Evolutionary conservation across 1,139 yeast genomes (phyloP).

Genomic region (Yamadazyma conglobata): DNA sequence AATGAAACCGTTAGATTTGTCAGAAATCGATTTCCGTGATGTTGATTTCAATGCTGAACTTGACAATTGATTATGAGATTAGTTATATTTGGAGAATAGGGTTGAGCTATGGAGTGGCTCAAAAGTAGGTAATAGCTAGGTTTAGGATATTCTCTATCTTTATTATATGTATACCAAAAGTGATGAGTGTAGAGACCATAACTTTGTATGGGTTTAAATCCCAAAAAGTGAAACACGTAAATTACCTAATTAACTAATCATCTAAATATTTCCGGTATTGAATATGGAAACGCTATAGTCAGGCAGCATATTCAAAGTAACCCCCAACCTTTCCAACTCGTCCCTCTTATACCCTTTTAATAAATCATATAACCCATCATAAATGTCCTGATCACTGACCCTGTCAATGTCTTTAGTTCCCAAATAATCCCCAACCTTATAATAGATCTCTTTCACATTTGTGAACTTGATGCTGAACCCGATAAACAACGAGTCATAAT

Average conservation of each 20-base stretch:
- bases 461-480: constrained; percentile 11
- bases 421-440: constrained; percentile 7
- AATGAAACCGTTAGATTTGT: constrained; percentile 22
- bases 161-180: constrained; percentile 1
- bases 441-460: constrained; percentile 8
- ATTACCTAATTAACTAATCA: no score
- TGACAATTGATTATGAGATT: no score
- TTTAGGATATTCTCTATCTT: no score
- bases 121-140: no score
- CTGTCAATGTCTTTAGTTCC: constrained; percentile 3
- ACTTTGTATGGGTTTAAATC: not conserved
- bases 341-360: constrained; percentile 7
- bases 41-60: constrained; percentile 9
- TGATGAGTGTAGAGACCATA: not conserved
- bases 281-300: constrained; percentile 9
- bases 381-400: constrained; percentile 7
- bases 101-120: no score
- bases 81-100: no score
- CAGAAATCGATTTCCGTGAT: constrained; percentile 11
- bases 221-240: not conserved
- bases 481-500: constrained; percentile 9
- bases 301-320: constrained; percentile 11
- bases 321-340: constrained; percentile 9
- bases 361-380: constrained; percentile 9
- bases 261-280: constrained; percentile 1